Base-by-base conservation (phyloP, 768 basidiomycete genomes). In the Phlebiopsis gigantea region DNA sequence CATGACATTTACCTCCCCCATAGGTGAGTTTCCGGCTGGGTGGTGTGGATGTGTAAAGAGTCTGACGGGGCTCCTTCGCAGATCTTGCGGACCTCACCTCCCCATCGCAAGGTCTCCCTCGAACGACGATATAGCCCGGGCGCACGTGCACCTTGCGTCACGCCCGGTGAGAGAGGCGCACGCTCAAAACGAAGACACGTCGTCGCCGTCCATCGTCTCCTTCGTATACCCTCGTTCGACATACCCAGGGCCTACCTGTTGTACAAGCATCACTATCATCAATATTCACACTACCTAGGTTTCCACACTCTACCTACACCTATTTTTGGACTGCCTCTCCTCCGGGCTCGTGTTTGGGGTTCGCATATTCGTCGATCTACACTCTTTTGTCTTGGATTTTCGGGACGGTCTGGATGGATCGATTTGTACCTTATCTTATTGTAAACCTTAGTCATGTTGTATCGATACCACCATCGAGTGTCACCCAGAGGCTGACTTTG, bases 1-100 rank as follows among this genome's bases (percentile, higher is more conserved):
- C n/a, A 69, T 65, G 57, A 71, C 64, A 43, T 75, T 72, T 57
- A 73, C 72, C 42, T 73, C 72, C 12, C 74, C 74, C 9, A 75
- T 75, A 46, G 71, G 71, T 72, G 43, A 49, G 70, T 44, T 31
- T 29, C 17, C 7, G 29, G 31, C 26, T 30, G 15, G 28, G 50
- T 26, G 22, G 19, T n/a, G 6, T 2, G 14, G 10, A 34, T 5
- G 21, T 9, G 28, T 39, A 56, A n/a, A n/a, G n/a, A n/a, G n/a
- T n/a, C 24, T 53, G 30, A 34, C 19, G 15, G 29, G 21, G 31
- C 26, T 8, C 29, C n/a, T 45, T 26, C 50, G 30, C 26, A 66
- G 65, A 67, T 46, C 54, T 67, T 15, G 62, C 61, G 25, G 66
- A 67, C 47, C 52, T 67, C 21, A 25, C 25, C 26, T 2, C 43